These are phyloP conservation scores for Torrubiellomyces zombiae DNA, from an alignment of 2,329 filamentous ascomycete genomes.

Conservation along the genomic window DNA sequence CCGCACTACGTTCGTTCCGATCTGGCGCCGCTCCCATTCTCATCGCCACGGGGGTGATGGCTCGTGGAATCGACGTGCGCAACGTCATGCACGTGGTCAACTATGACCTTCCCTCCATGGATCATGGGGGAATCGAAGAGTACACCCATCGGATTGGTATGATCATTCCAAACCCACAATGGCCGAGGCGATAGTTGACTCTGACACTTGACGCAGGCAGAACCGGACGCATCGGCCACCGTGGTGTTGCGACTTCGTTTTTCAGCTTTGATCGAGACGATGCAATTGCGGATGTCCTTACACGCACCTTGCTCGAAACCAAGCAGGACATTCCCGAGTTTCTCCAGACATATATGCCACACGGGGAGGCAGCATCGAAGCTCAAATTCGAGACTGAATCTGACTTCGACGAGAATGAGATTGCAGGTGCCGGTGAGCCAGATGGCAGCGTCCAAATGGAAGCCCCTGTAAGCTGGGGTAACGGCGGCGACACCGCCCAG, in stretches of 20 bases:
- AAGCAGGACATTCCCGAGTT: constrained; percentile 72
- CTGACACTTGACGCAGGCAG: constrained; percentile 39
- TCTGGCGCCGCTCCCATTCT: constrained; percentile 60
- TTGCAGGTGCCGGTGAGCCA: no score
- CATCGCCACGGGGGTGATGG: constrained; percentile 71
- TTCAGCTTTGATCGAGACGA: constrained; percentile 59
- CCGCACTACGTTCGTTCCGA: constrained; percentile 75
- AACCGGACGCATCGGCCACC: constrained; percentile 83
- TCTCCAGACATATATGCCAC: constrained; percentile 45
- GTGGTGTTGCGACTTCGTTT: constrained; percentile 75
- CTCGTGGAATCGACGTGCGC: constrained; percentile 75
- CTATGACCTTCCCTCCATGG: constrained; percentile 61
- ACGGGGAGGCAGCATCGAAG: constrained; percentile 28
- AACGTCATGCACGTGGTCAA: constrained; percentile 89
- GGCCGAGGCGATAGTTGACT: no score
- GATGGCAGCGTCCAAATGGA: no score
- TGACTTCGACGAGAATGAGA: constrained; percentile 36
- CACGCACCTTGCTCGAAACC: constrained; percentile 68
- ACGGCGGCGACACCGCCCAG: no score
- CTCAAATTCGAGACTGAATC: constrained; percentile 39
- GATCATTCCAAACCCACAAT: constrained; percentile 10
- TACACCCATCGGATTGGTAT: constrained; percentile 89
- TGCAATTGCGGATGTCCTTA: constrained; percentile 54
- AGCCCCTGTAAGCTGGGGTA: no score
- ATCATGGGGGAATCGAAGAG: constrained; percentile 78